Evolutionary conservation across 352 stramenopile genomes (phyloP), one percentile per base, ranked within the genome.

Genomic region (Phytopythium helicoides): DNA sequence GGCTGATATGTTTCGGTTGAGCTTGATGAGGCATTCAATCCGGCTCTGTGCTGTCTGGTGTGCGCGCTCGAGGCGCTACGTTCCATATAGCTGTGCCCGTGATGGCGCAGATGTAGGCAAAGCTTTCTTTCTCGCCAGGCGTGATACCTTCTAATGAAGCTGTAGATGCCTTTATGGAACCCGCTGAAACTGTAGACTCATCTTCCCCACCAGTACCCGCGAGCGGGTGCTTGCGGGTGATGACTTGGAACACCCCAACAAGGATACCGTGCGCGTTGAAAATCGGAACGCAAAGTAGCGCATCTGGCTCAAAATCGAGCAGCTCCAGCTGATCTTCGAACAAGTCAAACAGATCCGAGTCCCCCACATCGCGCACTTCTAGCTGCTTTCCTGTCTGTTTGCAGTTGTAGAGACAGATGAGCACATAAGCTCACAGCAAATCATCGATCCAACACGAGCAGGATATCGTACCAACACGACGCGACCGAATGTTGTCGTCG

Each of bases 1-100:
- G 40, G 81, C 73, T 9, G 80, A 80, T 47, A 88, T 90, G 49
- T 86, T 90, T 44, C 74, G 76, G 45, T 88, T 78, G 38, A 90
- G 62, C 52, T 87, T 87, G 11, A 90, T 64, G 9, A 90, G 59
- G 31, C 79, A 79, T 39, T 90, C 75, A 56, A 90, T 88, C 39
- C 80, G 80, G n/a, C 65, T 67, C 46, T 90, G 80, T 26, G 77
- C 79, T 10, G 68, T 71, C 39, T 88, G 80, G 0, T 76, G 76
- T 34, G 82, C 76, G 33, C 71, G 71, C n/a, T 77, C 67, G 11
- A 88, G n/a, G 62, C 12, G 76, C 79, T n/a, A 90, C 38, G 33
- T 90, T 90, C 80, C 76, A 90, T 40, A 88, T 73, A 23, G 80
- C 80, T 3, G 76, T 78, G 4, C 80, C 76, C 1, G 73, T 63